phyloP scores from a whole-genome alignment of 805 yeast genomes.

The Ascoidea asiatica region DNA sequence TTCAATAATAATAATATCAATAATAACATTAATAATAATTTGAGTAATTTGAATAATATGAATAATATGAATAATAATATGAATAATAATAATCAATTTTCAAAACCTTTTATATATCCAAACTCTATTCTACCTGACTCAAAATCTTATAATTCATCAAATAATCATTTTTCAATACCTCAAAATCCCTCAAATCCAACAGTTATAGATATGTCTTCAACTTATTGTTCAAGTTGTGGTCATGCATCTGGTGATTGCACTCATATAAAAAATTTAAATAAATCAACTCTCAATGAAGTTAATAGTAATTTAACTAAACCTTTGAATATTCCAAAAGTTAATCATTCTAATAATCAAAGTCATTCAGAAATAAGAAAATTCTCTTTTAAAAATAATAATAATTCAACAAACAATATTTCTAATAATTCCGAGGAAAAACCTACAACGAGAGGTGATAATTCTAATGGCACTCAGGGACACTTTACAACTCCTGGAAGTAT shows the following conservation, averaged over 20 bases:
- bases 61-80: too few species aligned
- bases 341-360: too few species aligned
- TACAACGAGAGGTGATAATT: not conserved
- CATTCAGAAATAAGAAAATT: too few species aligned
- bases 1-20: too few species aligned
- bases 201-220: not conserved
- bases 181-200: not conserved
- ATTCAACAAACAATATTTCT: not conserved
- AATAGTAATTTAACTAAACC: too few species aligned
- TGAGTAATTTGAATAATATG: too few species aligned
- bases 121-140: not conserved
- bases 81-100: not conserved
- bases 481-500: not conserved
- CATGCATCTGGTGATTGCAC: not conserved
- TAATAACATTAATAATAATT: too few species aligned
- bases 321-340: too few species aligned
- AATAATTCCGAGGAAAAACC: not conserved
- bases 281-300: too few species aligned
- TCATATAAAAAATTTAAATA: not conserved
- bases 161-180: not conserved
- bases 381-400: too few species aligned
- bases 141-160: not conserved
- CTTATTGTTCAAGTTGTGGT: not conserved
- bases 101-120: not conserved
- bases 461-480: not conserved